Evolutionary conservation across 306 rosid genomes (phyloP).

Genomic region (Trifolium repens): DNA sequence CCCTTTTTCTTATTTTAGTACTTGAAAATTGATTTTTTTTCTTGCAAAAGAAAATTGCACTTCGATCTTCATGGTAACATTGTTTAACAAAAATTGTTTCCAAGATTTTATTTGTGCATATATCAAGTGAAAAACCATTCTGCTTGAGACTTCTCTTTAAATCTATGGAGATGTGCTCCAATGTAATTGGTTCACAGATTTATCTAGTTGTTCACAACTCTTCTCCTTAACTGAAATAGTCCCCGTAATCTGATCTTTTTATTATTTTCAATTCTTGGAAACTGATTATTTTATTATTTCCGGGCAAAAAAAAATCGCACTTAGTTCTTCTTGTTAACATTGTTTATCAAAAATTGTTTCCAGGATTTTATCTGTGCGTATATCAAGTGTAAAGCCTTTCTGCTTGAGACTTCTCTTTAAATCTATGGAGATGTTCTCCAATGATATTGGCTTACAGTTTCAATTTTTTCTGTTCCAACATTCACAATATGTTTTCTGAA

Average conservation of each 20-base stretch:
- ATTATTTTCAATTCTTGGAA: too few relatives aligned
- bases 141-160: constrained; percentile 79
- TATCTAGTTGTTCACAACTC: background rate
- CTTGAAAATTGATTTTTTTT: background rate
- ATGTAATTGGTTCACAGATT: constrained; percentile 74
- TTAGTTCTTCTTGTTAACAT: constrained; percentile 71
- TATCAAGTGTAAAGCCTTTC: constrained; percentile 60
- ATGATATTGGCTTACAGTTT: constrained; percentile 74
- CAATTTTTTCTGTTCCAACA: background rate
- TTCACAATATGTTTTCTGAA: background rate
- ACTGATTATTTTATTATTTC: background rate
- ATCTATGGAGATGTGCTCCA: constrained; percentile 60
- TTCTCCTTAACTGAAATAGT: background rate
- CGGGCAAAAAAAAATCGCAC: constrained; percentile 34
- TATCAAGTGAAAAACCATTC: constrained; percentile 60
- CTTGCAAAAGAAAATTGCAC: constrained; percentile 46
- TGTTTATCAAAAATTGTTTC: constrained; percentile 43
- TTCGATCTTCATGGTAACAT: constrained; percentile 71
- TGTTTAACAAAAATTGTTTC: constrained; percentile 42
- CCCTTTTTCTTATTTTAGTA: background rate
- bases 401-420: constrained; percentile 81
- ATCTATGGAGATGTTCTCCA: constrained; percentile 76
- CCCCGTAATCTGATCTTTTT: background rate
- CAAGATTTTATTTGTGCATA: constrained; percentile 87
- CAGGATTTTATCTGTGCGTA: too few relatives aligned